These are phyloP conservation scores for Malus hybrid DNA, from an alignment of 331 rosid genomes.

Conservation along the genomic window DNA sequence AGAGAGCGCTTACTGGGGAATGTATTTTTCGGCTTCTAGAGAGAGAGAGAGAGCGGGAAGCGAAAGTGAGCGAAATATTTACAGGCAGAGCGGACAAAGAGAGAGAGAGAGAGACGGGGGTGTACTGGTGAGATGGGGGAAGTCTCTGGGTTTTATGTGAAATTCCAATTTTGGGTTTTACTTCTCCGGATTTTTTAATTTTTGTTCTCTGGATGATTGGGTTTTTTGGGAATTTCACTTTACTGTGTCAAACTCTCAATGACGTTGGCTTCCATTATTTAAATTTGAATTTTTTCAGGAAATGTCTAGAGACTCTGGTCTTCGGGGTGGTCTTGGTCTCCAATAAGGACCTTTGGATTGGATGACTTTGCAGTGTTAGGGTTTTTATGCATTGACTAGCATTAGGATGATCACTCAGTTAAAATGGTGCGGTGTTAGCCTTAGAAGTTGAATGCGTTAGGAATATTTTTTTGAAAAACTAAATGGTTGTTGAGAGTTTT, in stretches of 20 bases:
- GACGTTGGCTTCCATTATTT: background rate
- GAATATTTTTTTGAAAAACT: too few species aligned
- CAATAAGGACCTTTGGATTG: background rate
- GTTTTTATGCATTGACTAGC: background rate
- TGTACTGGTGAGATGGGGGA: background rate
- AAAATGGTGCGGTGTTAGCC: background rate
- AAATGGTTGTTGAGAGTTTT: too few species aligned
- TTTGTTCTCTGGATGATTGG: background rate
- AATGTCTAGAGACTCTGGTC: background rate
- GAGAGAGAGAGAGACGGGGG: background rate
- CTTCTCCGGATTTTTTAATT: background rate
- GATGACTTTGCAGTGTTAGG: background rate
- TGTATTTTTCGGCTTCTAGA: background rate
- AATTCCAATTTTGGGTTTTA: conserved; percentile 1
- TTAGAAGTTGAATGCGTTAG: accelerated
- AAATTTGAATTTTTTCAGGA: background rate
- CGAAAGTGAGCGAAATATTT: background rate
- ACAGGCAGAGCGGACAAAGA: background rate
- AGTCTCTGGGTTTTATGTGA: background rate
- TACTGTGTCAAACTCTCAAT: background rate
- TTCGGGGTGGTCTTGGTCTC: background rate
- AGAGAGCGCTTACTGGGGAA: background rate
- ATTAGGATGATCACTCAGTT: background rate
- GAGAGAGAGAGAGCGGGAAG: conserved; percentile 4
- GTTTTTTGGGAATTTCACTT: background rate